phyloP scores from a whole-genome alignment of 148 eudicot genomes.

The Nepenthes mirabilis region DNA sequence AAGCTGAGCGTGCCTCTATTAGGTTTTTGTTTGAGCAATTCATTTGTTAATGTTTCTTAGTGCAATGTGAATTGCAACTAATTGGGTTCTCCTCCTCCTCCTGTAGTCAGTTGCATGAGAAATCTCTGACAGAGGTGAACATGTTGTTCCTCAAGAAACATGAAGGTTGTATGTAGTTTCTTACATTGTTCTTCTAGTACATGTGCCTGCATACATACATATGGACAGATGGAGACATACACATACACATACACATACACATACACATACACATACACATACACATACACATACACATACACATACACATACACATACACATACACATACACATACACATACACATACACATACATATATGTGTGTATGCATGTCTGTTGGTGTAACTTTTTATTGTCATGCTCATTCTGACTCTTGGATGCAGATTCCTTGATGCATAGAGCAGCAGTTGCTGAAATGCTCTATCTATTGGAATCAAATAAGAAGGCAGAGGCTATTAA shows the following conservation, averaged over 20 bases:
- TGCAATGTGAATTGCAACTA: neutral
- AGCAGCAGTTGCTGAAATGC: constrained; percentile 88
- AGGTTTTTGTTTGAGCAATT: constrained; percentile 31
- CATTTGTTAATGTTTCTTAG: neutral
- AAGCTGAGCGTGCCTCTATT: constrained; percentile 69
- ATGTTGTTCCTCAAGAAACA: constrained; percentile 60
- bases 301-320: too few species aligned
- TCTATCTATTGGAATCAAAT: constrained; percentile 54
- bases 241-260: too few species aligned
- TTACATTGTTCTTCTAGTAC: constrained; percentile 1
- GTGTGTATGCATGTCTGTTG: too few species aligned
- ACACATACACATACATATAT: too few species aligned
- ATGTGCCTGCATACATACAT: neutral
- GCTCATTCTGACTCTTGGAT: neutral
- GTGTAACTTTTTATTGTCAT: neutral
- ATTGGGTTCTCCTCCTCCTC: constrained; percentile 1
- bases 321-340: too few species aligned
- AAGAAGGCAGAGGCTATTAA: constrained; percentile 64
- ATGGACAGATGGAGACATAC: too few species aligned
- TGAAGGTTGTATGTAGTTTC: constrained; percentile 34
- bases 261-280: too few species aligned
- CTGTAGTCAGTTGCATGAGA: constrained; percentile 66
- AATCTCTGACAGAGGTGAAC: constrained; percentile 68
- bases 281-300: too few species aligned
- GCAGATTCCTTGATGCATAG: constrained; percentile 92